A percentile compares a stretch with the other conserved stretches of the same genome.
phyloP scores from a whole-genome alignment of 2,329 filamentous ascomycete genomes.

The Drechmeria coniospora region DNA sequence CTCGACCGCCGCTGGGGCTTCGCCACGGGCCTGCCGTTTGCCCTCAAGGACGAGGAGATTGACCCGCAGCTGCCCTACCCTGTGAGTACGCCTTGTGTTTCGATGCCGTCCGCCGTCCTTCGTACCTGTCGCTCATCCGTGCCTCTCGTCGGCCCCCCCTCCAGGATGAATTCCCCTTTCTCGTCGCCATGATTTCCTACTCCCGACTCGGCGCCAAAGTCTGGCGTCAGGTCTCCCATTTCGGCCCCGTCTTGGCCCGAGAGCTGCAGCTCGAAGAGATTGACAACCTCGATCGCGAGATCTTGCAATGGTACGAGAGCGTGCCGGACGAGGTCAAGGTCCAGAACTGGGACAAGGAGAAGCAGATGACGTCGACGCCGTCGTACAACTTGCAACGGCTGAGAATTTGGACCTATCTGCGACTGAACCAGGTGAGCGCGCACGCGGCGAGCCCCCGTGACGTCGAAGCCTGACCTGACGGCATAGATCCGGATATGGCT shows the following conservation, averaged over 20 bases:
- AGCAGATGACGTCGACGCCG: constrained; percentile 36
- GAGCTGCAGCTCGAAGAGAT: constrained; percentile 61
- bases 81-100: too few species aligned
- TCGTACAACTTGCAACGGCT: constrained; percentile 57
- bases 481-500: constrained; percentile 63
- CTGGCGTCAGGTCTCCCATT: constrained; percentile 64
- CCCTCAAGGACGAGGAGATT: constrained; percentile 72
- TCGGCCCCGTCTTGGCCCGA: constrained; percentile 42
- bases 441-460: background rate
- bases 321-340: constrained; percentile 46
- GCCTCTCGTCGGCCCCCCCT: too few species aligned
- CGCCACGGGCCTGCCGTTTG: constrained; percentile 75
- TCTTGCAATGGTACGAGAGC: constrained; percentile 72
- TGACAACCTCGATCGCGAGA: constrained; percentile 65
- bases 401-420: constrained; percentile 70
- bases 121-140: too few species aligned
- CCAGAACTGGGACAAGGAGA: constrained; percentile 42
- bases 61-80: constrained; percentile 67
- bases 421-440: constrained; percentile 58
- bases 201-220: constrained; percentile 73
- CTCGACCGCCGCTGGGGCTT: constrained; percentile 81
- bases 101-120: too few species aligned
- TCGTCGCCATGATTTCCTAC: constrained; percentile 74
- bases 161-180: constrained; percentile 47
- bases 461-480: background rate